Base-by-base conservation (phyloP, 331 rosid genomes). In the Quercus lobata region DNA sequence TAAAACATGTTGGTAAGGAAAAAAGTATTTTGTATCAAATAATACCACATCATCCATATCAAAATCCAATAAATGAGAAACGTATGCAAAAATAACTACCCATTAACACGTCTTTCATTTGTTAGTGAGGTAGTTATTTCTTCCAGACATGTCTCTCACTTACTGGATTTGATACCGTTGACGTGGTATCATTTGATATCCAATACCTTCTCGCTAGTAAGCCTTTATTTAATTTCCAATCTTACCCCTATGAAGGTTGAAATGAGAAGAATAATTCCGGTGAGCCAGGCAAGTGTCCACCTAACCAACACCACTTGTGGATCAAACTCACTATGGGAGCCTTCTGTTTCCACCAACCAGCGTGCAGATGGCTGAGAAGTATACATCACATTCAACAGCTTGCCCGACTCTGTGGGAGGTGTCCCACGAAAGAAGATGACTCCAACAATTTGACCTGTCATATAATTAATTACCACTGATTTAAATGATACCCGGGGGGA, bases 381-480 rank as follows among this genome's bases (percentile, higher is more conserved):
- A 80, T 79, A 88, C 74, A 73, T 71, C 74, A 87, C 87, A 88
- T 89, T 85, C 82, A 93, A 85, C 84, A 69, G 82, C 86, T 82
- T 87, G 65, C 85, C 84, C 0, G 87, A 84, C 71, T 82, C 94
- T 55, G 49, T 73, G 68, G 87, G 71, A 54, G 90, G 66, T 27
- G 79, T 70, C 27, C 73, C 84, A 71, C 82, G 82, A 80, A 82
- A 93, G 76, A 84, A 85, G 83, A 95, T 68, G 70, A 92, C 86
- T 82, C 98, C 99, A 86, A 96, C 98, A 76, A 96, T 90, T 90
- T 89, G 92, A 91, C 98, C 99, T 96, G 91, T 80, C 81, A 90
- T 76, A 49, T 66, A 44, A 66, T 78, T 62, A 74, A 83, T 57
- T 65, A 71, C 68, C 41, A 82, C 65, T 25, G 69, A 49, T 62